Base-by-base conservation (phyloP, 169 alveolate species). In the Prorocentrum cordatum region DNA sequence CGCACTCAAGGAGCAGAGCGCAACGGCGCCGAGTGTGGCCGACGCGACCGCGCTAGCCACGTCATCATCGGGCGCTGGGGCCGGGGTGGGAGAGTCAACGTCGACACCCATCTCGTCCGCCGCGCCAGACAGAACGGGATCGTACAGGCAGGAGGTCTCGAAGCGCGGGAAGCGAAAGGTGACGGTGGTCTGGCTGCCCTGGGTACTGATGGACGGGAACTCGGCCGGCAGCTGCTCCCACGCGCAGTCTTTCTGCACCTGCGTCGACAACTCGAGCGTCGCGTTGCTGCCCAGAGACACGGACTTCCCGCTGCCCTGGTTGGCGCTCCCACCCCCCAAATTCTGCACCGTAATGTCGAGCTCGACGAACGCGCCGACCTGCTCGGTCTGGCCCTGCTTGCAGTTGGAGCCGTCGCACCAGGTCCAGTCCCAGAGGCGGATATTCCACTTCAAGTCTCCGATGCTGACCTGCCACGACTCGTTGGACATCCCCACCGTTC, bases 371-470 rank as follows among this genome's bases (percentile, higher is more conserved):
- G 7, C 82, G 5, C 36, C 62, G 31, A 26, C 61, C n/a, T n/a
- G n/a, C n/a, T n/a, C n/a, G n/a, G n/a, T n/a, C 22, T 29, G 42
- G 26, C 79, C 79, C 7, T 35, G 18, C 32, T 67, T 32, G 77
- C 77, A 66, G 77, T 31, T 35, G 58, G 77, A 50, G 38, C 77
- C 59, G 16, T 58, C 77, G 29, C 77, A 67, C 77, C 77, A 67
- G 29, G 77, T 67, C 77, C 77, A 67, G 77, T 67, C 77, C 77
- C 77, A 67, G 33, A 67, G 33, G 58, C 77, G 77, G 26, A 67
- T 67, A 58, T 67, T 67, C 77, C 77, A 67, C 47, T 32, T 67
- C 77, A 36, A 35, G n/a, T 67, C 77, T 32, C 77, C 77, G 2
- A 67, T 35, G 33, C 27, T 32, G 18, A 67, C 58, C 22, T 26